phyloP scores from a whole-genome alignment of 176 grass and related monocot species.

The Oryza punctata region DNA sequence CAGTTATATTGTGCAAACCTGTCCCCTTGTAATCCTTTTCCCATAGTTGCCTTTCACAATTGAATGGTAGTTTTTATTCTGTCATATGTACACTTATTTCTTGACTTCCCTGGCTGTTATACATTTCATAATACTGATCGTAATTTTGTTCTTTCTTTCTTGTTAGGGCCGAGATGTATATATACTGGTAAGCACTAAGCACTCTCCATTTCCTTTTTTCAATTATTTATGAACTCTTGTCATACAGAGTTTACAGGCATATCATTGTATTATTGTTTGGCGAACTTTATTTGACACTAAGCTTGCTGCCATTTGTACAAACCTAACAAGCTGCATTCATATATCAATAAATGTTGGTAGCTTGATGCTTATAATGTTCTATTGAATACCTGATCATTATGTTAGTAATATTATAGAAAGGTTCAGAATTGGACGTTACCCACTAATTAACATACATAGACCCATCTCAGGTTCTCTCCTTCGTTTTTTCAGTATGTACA shows the following conservation, averaged over 20 bases:
- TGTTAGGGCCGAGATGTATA: conserved; percentile 89
- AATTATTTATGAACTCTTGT: neutral
- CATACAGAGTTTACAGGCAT: neutral
- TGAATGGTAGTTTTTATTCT: neutral
- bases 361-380: neutral
- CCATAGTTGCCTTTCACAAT: neutral
- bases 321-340: neutral
- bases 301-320: conserved; percentile 9
- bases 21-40: neutral
- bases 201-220: neutral
- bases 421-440: neutral
- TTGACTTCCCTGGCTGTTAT: conserved; percentile 6
- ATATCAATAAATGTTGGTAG: neutral
- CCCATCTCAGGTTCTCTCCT: neutral
- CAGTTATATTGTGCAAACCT: neutral
- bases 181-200: conserved; percentile 77
- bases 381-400: neutral
- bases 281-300: neutral
- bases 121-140: conserved; percentile 13
- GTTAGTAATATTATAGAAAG: neutral
- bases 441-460: neutral
- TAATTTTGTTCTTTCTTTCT: conserved; percentile 6
- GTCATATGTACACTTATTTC: too few species aligned
- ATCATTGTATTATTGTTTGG: neutral
- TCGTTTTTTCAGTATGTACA: neutral